phyloP scores from a whole-genome alignment of 495 filamentous ascomycete species.

The Thozetella sp. region DNA sequence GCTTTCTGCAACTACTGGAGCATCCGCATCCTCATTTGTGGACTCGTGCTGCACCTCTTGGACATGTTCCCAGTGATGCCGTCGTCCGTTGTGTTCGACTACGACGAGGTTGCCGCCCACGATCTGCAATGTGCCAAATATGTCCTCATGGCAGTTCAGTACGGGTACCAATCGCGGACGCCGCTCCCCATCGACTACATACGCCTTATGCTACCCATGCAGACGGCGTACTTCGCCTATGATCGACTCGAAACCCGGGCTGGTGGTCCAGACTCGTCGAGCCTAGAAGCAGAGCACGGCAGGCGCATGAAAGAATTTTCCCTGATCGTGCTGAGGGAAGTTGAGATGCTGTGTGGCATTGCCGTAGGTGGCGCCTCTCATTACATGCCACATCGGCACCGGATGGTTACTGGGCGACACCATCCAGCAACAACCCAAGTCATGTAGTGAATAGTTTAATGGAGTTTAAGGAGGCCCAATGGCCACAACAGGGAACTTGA shows the following conservation, averaged over 20 bases:
- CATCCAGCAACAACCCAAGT: too few relatives aligned
- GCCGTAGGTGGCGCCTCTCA: too few relatives aligned
- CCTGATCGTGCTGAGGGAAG: too few relatives aligned
- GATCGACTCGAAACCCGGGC: not conserved
- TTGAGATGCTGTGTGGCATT: too few relatives aligned
- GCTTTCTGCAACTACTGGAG: not conserved
- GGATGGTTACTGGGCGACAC: too few relatives aligned
- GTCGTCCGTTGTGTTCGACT: not conserved
- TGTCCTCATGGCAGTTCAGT: conserved; percentile 1
- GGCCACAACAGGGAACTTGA: too few relatives aligned
- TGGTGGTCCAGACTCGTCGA: not conserved
- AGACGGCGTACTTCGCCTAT: not conserved
- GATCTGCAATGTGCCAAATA: not conserved
- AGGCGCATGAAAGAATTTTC: not conserved
- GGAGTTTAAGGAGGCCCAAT: too few relatives aligned
- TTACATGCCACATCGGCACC: too few relatives aligned
- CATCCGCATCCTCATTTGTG: not conserved
- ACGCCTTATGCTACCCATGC: not conserved
- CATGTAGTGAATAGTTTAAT: too few relatives aligned
- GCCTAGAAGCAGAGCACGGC: not conserved
- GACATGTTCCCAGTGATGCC: not conserved
- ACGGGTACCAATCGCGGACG: not conserved
- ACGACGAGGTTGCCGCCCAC: not conserved
- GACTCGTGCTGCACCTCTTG: not conserved
- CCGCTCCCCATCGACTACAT: not conserved